Conservation (phyloP, 306 rosid species). For the Cucurbita moschata region DNA sequence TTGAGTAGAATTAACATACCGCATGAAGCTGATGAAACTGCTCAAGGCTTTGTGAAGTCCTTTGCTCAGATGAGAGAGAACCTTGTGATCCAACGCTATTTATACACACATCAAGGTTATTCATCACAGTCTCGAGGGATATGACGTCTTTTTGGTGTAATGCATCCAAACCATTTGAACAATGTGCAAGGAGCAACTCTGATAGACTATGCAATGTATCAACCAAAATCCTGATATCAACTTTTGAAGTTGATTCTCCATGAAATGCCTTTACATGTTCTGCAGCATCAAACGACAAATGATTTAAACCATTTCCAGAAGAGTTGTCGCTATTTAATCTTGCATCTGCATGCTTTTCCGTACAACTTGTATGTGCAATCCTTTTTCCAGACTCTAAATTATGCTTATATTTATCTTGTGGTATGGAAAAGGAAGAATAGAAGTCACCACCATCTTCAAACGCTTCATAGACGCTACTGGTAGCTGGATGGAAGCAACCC, state of each 20-base stretch:
- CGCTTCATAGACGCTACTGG: conserved; percentile 15
- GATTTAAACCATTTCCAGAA: conserved; percentile 11
- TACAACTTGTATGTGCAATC: conserved; percentile 12
- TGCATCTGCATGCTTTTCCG: conserved; percentile 8
- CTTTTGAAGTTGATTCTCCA: conserved; percentile 26
- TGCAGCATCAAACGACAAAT: conserved; percentile 7
- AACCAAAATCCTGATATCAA: conserved; percentile 44
- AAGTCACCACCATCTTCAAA: conserved; percentile 17
- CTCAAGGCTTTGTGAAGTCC: conserved; percentile 18
- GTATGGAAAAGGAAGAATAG: conserved; percentile 17
- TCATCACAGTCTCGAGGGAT: conserved; percentile 34
- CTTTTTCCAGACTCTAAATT: conserved; percentile 17
- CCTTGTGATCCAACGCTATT: conserved; percentile 29
- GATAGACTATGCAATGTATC: conserved; percentile 42
- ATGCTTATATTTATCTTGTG: conserved; percentile 18
- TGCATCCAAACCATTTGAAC: conserved; percentile 23
- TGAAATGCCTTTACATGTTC: conserved; percentile 15
- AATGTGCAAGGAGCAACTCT: conserved; percentile 45
- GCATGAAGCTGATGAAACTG: conserved; percentile 20
- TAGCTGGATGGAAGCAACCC: conserved; percentile 18
- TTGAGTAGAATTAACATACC: conserved; percentile 23
- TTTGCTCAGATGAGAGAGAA: conserved; percentile 19
- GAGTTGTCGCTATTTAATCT: conserved; percentile 13
- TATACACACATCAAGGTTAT: conserved; percentile 42
- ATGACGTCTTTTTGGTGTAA: conserved; percentile 33